phyloP scores from a whole-genome alignment of 2,329 filamentous ascomycete species.

The Colletotrichum camelliae region DNA sequence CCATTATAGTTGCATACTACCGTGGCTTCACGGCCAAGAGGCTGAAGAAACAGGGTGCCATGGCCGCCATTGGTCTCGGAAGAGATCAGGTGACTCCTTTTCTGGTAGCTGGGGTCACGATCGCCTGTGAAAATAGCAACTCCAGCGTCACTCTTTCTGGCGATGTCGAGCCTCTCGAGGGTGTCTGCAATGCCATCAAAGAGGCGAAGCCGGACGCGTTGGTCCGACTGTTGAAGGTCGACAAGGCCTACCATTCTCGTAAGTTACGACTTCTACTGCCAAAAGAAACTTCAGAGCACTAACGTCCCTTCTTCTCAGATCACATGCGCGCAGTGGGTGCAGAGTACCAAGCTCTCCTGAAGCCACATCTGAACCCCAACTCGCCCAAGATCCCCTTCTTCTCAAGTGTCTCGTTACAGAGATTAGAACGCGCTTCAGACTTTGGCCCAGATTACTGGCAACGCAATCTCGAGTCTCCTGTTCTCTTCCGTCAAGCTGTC shows the following conservation, averaged over 20 bases:
- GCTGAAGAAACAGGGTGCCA: conserved; percentile 28
- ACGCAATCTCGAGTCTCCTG: conserved; percentile 20
- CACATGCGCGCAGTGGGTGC: conserved; percentile 7
- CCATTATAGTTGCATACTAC: conserved; percentile 38
- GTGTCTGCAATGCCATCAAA: conserved; percentile 31
- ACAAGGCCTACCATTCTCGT: conserved; percentile 12
- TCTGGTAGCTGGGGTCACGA: not conserved
- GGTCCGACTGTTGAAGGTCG: not conserved
- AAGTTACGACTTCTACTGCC: not conserved
- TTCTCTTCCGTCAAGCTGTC: conserved; percentile 18
- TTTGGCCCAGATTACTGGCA: conserved; percentile 18
- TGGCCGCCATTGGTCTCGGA: conserved; percentile 39
- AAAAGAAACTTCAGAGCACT: not conserved
- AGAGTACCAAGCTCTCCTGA: conserved; percentile 5
- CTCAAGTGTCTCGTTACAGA: conserved; percentile 1
- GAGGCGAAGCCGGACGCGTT: not conserved
- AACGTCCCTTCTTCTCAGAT: not conserved
- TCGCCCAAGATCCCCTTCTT: not conserved
- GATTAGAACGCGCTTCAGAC: not conserved
- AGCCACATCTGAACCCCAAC: not conserved
- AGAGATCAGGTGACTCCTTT: not conserved
- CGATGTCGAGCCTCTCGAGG: conserved; percentile 22
- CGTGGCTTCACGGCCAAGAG: conserved; percentile 31
- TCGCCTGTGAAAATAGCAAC: conserved; percentile 23
- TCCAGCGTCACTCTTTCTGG: conserved; percentile 33